Conservation (phyloP, 2,329 filamentous ascomycete genomes). For the Colletotrichum sp. region DNA sequence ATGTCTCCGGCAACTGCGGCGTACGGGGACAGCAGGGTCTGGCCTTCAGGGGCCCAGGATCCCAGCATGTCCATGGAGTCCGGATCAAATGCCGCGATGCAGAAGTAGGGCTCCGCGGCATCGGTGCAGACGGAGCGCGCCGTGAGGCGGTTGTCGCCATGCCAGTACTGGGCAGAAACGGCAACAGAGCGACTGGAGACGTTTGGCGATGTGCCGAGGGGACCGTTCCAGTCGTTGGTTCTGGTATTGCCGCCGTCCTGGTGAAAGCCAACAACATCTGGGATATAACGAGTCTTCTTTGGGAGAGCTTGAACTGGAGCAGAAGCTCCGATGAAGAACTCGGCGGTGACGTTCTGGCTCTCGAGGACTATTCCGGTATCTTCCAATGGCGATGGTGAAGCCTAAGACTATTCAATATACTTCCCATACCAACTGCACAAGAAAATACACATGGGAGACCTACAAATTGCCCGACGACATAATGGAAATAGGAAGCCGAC, state of each 20-base stretch:
- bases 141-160: background rate
- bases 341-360: background rate
- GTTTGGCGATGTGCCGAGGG: background rate
- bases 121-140: background rate
- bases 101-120: background rate
- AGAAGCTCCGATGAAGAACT: background rate
- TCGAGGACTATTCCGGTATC: background rate
- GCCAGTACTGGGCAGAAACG: background rate
- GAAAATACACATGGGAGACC: too few species aligned
- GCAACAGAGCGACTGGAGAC: background rate
- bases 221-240: background rate
- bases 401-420: too few species aligned
- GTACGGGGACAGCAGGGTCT: background rate
- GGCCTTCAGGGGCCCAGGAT: background rate
- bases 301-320: background rate
- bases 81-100: background rate
- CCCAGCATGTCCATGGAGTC: background rate
- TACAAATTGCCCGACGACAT: accelerated
- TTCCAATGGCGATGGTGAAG: background rate
- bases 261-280: background rate
- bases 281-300: background rate
- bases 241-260: background rate
- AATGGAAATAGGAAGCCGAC: background rate
- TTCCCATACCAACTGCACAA: too few species aligned
- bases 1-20: background rate